Conservation (phyloP, 2,329 filamentous ascomycete species). For the Coniochaeta hoffmannii region DNA sequence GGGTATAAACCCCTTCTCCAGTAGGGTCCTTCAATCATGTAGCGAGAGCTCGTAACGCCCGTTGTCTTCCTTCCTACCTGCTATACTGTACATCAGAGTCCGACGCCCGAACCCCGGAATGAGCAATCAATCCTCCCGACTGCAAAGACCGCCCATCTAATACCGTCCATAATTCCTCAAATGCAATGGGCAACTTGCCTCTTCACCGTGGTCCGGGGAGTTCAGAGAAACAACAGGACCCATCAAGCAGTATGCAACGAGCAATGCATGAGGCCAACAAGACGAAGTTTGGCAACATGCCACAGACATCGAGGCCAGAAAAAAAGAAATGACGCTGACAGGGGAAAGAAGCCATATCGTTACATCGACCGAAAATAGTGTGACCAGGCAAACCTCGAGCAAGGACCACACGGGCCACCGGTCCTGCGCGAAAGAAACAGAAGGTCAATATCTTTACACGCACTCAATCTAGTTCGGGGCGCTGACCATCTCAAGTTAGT, state of each 20-base stretch:
- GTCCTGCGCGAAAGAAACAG: not conserved
- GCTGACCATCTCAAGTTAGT: not conserved
- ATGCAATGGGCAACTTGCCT: not conserved
- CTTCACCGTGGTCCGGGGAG: not conserved
- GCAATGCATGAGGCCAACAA: too few relatives aligned
- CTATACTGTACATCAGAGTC: not conserved
- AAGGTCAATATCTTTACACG: not conserved
- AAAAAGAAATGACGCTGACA: too few relatives aligned
- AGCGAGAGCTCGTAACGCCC: not conserved
- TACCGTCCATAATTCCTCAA: not conserved
- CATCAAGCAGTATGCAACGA: too few relatives aligned
- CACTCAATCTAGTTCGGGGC: conserved; percentile 2
- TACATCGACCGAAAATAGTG: too few relatives aligned
- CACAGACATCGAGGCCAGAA: too few relatives aligned
- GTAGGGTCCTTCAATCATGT: not conserved
- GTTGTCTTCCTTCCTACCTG: not conserved
- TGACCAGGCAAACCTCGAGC: not conserved
- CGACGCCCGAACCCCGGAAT: not conserved
- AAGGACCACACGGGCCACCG: not conserved
- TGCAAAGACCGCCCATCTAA: not conserved
- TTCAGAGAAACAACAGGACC: not conserved
- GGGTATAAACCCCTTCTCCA: too few relatives aligned
- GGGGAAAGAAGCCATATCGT: too few relatives aligned
- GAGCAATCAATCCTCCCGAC: not conserved
- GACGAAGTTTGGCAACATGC: too few relatives aligned